phyloP scores from a whole-genome alignment of 176 grass and related monocot species.

The Chrysopogon serrulatus region DNA sequence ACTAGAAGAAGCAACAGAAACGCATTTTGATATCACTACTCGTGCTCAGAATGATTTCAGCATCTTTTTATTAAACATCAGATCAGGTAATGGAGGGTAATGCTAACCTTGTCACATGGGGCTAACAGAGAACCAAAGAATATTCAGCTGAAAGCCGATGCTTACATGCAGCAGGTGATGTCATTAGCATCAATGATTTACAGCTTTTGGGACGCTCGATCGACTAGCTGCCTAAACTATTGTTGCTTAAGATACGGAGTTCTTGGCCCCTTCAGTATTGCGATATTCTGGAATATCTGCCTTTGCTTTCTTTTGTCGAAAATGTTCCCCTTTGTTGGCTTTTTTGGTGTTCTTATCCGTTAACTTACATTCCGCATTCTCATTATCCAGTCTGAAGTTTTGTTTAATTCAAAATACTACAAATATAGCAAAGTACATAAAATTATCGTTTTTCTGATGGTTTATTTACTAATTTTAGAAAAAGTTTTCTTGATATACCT shows the following conservation, averaged over 20 bases:
- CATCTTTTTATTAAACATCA: background rate
- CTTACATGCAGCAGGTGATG: background rate
- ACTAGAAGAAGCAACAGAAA: background rate
- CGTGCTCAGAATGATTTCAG: constrained; percentile 1
- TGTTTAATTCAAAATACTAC: background rate
- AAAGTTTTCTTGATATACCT: background rate
- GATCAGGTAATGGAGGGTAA: constrained; percentile 18
- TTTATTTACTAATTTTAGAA: background rate
- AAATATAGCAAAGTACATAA: background rate
- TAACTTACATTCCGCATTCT: background rate
- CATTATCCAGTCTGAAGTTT: background rate
- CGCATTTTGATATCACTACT: background rate
- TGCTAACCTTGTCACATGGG: constrained; percentile 41
- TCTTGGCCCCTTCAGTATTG: background rate
- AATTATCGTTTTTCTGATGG: background rate
- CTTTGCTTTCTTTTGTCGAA: background rate
- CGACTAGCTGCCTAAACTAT: background rate
- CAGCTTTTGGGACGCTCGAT: constrained; percentile 2
- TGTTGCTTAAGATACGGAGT: constrained; percentile 10
- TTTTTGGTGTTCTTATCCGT: constrained; percentile 15
- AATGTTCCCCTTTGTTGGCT: background rate
- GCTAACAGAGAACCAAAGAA: background rate
- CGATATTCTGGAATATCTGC: constrained; percentile 1
- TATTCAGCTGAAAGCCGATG: constrained; percentile 22
- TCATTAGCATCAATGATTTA: constrained; percentile 38